These are phyloP conservation scores for Irpex sp. DNA, from an alignment of 1,284 basidiomycete genomes.

Conservation along the genomic window DNA sequence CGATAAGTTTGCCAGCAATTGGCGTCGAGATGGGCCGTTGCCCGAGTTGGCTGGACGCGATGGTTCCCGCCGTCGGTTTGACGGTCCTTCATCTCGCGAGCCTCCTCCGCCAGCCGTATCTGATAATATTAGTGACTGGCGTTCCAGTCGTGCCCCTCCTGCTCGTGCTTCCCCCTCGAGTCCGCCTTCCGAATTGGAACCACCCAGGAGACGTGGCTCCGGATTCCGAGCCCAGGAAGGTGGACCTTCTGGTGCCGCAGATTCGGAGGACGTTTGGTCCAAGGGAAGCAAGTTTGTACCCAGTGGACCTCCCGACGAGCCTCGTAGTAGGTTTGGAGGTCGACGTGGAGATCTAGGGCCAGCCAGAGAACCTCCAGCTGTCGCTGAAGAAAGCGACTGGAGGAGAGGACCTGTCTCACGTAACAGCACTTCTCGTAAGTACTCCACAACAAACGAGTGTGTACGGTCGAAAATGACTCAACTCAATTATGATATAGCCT, in stretches of 20 bases:
- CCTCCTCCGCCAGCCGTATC: conserved; percentile 48
- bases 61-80: conserved; percentile 59
- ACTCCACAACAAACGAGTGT: neutral
- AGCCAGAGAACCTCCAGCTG: conserved; percentile 35
- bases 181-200: conserved; percentile 41
- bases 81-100: conserved; percentile 39
- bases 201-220: conserved; percentile 51
- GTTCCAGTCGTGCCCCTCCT: conserved; percentile 50
- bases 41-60: conserved; percentile 60
- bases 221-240: conserved; percentile 39
- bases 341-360: conserved; percentile 52
- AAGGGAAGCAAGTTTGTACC: conserved; percentile 72
- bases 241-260: conserved; percentile 53
- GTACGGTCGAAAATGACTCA: no score
- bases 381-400: conserved; percentile 55
- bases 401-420: conserved; percentile 43
- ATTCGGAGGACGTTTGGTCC: conserved; percentile 73
- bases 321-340: conserved; percentile 48
- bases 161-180: conserved; percentile 31
- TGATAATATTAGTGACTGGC: conserved; percentile 67
- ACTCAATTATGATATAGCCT: conserved; percentile 39
- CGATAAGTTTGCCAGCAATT: conserved; percentile 72
- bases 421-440: conserved; percentile 61
- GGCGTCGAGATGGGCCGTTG: conserved; percentile 88
- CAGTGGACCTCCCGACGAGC: conserved; percentile 32